Conservation (phyloP, 2,329 filamentous ascomycete species). For the Clarireedia monteithiana region DNA sequence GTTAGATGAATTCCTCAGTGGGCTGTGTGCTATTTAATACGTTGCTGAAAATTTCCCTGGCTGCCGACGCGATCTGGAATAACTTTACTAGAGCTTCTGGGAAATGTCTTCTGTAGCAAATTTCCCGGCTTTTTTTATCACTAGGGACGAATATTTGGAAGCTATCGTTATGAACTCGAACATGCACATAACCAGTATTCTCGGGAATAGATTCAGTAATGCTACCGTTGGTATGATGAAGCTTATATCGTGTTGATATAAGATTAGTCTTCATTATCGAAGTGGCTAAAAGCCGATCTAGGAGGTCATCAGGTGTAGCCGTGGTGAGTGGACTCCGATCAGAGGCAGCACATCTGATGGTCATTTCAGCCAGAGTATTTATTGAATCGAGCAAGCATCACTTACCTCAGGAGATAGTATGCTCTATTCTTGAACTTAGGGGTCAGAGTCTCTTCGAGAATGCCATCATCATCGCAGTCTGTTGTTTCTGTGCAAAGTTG, state of each 20-base stretch:
- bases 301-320: not conserved
- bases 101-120: slow-evolving; percentile 7
- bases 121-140: not conserved
- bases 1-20: no score
- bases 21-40: not conserved
- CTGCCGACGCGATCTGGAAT: slow-evolving; percentile 5
- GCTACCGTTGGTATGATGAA: not conserved
- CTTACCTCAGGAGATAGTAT: not conserved
- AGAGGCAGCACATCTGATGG: not conserved
- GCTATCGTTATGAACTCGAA: slow-evolving; percentile 3
- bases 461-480: not conserved
- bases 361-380: not conserved
- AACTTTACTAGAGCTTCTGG: slow-evolving; percentile 8
- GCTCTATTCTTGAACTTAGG: not conserved
- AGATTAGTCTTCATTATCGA: not conserved
- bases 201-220: not conserved
- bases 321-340: not conserved
- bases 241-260: not conserved
- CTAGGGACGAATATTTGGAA: slow-evolving; percentile 10
- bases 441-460: not conserved
- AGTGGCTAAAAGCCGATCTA: not conserved
- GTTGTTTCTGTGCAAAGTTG: not conserved
- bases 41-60: slow-evolving; percentile 9
- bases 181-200: slow-evolving; percentile 8
- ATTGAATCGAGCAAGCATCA: not conserved